These are phyloP conservation scores for Boechera retrofracta DNA, from an alignment of 345 rosid genomes.

Conservation along the genomic window DNA sequence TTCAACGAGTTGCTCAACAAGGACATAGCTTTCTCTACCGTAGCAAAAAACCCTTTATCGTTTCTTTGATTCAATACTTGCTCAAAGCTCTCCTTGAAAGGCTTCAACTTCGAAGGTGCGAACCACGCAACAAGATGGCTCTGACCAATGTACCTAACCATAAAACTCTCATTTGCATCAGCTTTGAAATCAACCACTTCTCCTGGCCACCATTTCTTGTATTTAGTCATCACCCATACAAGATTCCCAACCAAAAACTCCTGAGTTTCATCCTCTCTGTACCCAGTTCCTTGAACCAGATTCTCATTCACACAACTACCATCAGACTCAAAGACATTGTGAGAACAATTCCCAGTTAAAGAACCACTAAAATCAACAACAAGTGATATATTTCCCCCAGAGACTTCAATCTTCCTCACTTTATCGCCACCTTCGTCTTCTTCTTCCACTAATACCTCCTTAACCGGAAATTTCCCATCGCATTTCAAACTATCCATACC, in stretches of 20 bases:
- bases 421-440: conserved; percentile 46
- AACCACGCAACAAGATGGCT: conserved; percentile 59
- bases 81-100: conserved; percentile 65
- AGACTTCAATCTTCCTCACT: conserved; percentile 53
- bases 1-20: conserved; percentile 64
- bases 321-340: conserved; percentile 31
- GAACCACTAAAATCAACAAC: conserved; percentile 71
- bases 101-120: conserved; percentile 61
- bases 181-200: conserved; percentile 56
- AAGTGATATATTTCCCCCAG: conserved; percentile 64
- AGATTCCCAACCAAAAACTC: conserved; percentile 65
- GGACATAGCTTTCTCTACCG: conserved; percentile 69
- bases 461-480: conserved; percentile 33
- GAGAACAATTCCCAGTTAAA: conserved; percentile 30
- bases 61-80: conserved; percentile 49
- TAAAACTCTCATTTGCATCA: conserved; percentile 45
- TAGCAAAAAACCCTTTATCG: conserved; percentile 57
- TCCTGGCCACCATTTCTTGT: conserved; percentile 89
- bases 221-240: conserved; percentile 76
- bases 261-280: conserved; percentile 34
- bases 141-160: conserved; percentile 61
- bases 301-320: conserved; percentile 29
- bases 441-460: conserved; percentile 42
- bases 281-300: conserved; percentile 35
- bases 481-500: conserved; percentile 25